Evolutionary conservation across 2,329 filamentous ascomycete species (phyloP).

Genomic region (Colletotrichum costaricense): DNA sequence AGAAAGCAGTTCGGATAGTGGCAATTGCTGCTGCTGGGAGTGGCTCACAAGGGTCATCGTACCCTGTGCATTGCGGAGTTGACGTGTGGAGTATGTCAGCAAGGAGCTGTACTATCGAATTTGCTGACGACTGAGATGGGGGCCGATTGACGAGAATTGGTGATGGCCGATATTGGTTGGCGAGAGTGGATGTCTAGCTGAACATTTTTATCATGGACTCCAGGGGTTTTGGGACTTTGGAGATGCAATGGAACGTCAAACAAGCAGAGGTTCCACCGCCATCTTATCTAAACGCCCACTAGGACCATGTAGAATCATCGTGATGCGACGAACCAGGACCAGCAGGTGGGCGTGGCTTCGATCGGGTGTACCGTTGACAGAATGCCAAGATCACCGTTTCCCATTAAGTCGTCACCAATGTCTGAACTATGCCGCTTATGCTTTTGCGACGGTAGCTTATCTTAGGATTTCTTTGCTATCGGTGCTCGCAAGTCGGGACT

Average conservation of each 20-base stretch:
- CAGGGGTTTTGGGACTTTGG: not conserved
- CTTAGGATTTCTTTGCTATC: constrained; percentile 10
- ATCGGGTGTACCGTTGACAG: not conserved
- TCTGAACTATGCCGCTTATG: not conserved
- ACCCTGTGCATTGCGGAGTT: not conserved
- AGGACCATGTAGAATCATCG: not conserved
- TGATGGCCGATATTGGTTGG: not conserved
- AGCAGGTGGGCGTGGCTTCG: not conserved
- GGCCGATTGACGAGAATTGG: too few species aligned
- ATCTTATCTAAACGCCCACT: not conserved
- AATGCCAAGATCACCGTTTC: constrained; percentile 5
- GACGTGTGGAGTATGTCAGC: not conserved
- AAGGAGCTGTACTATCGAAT: not conserved
- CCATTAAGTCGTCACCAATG: not conserved
- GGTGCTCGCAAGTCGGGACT: not conserved
- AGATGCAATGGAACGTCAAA: not conserved
- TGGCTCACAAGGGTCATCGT: not conserved
- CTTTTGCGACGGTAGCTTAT: constrained; percentile 15
- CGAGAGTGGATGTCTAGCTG: not conserved
- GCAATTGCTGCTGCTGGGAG: not conserved
- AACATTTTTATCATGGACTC: not conserved
- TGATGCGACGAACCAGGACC: constrained; percentile 23
- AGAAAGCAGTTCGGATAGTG: not conserved
- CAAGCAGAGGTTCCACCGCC: constrained; percentile 9
- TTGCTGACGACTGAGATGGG: not conserved